Base-by-base conservation (phyloP, 495 filamentous ascomycete species). In the Trichoderma erinaceum region DNA sequence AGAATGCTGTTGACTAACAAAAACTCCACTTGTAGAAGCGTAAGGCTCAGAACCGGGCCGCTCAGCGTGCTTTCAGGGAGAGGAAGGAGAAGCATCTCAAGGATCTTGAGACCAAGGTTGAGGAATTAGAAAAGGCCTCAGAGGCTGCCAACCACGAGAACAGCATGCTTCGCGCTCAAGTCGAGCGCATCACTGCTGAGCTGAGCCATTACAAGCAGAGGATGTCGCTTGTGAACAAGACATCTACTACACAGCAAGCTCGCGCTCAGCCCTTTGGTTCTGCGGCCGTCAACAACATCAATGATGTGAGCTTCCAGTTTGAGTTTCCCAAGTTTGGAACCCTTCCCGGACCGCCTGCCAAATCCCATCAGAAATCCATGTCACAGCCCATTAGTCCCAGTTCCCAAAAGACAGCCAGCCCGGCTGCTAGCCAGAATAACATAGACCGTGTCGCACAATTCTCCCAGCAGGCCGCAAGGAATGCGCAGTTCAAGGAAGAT, bases 1-100 rank as follows among this genome's bases (percentile, higher is more conserved):
- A 61, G 35, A 66, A 56, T 65, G 66, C 7, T 61, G 27, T 63
- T 72, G 61, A 75, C 85, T 88, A 77, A 90, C 77, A 44, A 46
- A 61, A 0, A 2, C 4, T 3, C 13, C 29, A 35, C 29, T 68
- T 69, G 44, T 72, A 97, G 93, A 99, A 99, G 82, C 91, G 95
- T 71, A 99, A 99, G 80, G 95, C 96, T 13, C 95, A 99, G 75
- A 99, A 99, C 72, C 89, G 95, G 68, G 95, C 96, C 1, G 95
- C 95, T 35, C 95, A 99, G 79, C 86, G 95, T 52, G 95, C 95
- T 8, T 99, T 99, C 86, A 86, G 95, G 29, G 95, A 99, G 76
- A 91, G 95, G 63, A 99, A 99, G 80, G 95, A 99, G 79, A 96
- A 92, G 78, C 95, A 99, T 73, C 75, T 99, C 56, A 96, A 94